phyloP scores from a whole-genome alignment of 495 filamentous ascomycete genomes.

The Hypoxylon intermedium region DNA sequence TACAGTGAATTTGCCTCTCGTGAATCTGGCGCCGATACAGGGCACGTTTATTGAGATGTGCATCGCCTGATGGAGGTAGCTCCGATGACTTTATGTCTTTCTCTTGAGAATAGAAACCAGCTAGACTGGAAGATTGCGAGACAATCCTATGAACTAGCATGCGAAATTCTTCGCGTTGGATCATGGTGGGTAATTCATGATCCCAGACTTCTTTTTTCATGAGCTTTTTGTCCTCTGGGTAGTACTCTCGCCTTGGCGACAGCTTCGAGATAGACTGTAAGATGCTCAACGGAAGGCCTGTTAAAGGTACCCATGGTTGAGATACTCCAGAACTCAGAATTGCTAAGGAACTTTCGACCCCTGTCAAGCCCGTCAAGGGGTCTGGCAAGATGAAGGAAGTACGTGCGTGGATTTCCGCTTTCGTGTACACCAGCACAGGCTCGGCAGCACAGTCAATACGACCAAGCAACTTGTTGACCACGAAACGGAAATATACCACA shows the following conservation, averaged over 20 bases:
- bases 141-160: constrained; percentile 51
- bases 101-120: constrained; percentile 36
- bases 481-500: constrained; percentile 49
- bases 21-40: constrained; percentile 49
- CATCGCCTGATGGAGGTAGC: neutral
- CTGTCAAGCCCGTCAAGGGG: constrained; percentile 61
- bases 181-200: constrained; percentile 48
- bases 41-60: constrained; percentile 46
- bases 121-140: constrained; percentile 46
- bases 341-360: constrained; percentile 63
- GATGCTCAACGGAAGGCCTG: neutral
- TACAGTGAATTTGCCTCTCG: constrained; percentile 34
- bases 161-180: constrained; percentile 60
- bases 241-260: constrained; percentile 61
- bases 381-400: constrained; percentile 66
- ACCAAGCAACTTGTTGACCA: constrained; percentile 56
- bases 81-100: constrained; percentile 2
- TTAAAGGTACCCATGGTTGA: constrained; percentile 50
- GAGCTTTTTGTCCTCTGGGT: constrained; percentile 57
- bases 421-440: constrained; percentile 55
- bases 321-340: constrained; percentile 59
- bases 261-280: constrained; percentile 51
- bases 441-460: constrained; percentile 55
- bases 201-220: constrained; percentile 62
- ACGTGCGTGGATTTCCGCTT: constrained; percentile 63